A percentile compares a stretch with the other conserved stretches of the same genome.
phyloP scores from a whole-genome alignment of 257 asterid genomes.

The Sherardia arvensis region DNA sequence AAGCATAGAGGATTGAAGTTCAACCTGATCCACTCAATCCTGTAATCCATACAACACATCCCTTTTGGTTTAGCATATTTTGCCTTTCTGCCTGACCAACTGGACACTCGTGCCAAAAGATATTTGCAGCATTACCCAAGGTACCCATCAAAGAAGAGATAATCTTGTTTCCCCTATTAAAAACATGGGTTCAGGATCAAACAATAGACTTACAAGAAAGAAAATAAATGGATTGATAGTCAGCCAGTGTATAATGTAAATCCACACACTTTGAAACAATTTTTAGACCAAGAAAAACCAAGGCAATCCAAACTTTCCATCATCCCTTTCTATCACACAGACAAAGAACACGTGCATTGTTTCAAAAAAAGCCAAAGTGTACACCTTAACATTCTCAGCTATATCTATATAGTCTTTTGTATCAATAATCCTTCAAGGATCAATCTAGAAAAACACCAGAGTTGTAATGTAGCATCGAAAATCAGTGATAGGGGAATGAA shows the following conservation, averaged over 20 bases:
- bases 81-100: slow-evolving; percentile 73
- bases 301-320: no score
- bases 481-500: no score
- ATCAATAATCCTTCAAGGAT: no score
- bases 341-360: no score
- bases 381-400: no score
- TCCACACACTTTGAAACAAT: no score
- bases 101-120: slow-evolving; percentile 89
- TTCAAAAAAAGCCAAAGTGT: no score
- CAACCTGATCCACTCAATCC: slow-evolving; percentile 98
- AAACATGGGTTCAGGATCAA: neutral
- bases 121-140: slow-evolving; percentile 67
- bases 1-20: neutral
- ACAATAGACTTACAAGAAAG: neutral
- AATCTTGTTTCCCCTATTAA: slow-evolving; percentile 23
- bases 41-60: slow-evolving; percentile 94
- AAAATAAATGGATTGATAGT: neutral
- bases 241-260: neutral
- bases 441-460: no score
- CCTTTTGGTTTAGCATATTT: slow-evolving; percentile 75
- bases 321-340: no score
- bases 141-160: slow-evolving; percentile 36
- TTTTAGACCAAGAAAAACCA: no score
- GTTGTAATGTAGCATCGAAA: no score
- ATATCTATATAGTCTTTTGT: no score